These are phyloP conservation scores for Aspergillus sp. DNA, from an alignment of 2,329 filamentous ascomycete species.

Conservation along the genomic window DNA sequence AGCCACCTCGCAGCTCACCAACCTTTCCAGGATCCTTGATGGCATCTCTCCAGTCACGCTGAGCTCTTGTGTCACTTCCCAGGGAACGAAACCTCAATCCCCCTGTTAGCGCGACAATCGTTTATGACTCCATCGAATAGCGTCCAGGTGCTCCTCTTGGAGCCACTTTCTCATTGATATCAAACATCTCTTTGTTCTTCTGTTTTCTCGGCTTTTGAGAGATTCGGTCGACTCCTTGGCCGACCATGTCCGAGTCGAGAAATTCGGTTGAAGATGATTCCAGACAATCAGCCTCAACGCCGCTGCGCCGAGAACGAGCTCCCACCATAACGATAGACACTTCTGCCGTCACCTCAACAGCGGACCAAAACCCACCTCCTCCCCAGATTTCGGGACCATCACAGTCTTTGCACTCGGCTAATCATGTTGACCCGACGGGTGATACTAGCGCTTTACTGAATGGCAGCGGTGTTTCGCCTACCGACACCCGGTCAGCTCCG, in stretches of 20 bases:
- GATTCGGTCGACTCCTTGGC: constrained; percentile 15
- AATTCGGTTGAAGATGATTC: constrained; percentile 31
- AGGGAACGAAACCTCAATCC: constrained; percentile 14
- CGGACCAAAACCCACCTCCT: constrained; percentile 39
- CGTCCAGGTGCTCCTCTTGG: constrained; percentile 25
- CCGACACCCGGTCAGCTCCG: constrained; percentile 56
- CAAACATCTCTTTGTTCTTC: constrained; percentile 20
- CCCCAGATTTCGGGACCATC: constrained; percentile 41
- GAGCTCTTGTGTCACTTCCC: constrained; percentile 2
- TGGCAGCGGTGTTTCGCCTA: constrained; percentile 43
- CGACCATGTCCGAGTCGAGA: constrained; percentile 38
- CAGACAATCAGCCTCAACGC: constrained; percentile 32
- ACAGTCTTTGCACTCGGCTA: constrained; percentile 43
- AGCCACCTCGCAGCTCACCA: neutral
- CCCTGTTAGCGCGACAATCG: neutral
- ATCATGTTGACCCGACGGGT: constrained; percentile 34
- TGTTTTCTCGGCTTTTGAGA: constrained; percentile 17
- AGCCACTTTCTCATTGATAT: constrained; percentile 29
- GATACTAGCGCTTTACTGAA: constrained; percentile 36
- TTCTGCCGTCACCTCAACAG: constrained; percentile 53
- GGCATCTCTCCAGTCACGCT: neutral
- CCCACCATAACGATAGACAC: constrained; percentile 64
- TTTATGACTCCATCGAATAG: constrained; percentile 18
- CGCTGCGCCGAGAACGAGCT: constrained; percentile 48
- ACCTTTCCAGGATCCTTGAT: neutral